A percentile compares a stretch with the other conserved stretches of the same genome.
These are phyloP conservation scores for Penicillium bialowiezense DNA, from an alignment of 495 filamentous ascomycete genomes.

Conservation along the genomic window DNA sequence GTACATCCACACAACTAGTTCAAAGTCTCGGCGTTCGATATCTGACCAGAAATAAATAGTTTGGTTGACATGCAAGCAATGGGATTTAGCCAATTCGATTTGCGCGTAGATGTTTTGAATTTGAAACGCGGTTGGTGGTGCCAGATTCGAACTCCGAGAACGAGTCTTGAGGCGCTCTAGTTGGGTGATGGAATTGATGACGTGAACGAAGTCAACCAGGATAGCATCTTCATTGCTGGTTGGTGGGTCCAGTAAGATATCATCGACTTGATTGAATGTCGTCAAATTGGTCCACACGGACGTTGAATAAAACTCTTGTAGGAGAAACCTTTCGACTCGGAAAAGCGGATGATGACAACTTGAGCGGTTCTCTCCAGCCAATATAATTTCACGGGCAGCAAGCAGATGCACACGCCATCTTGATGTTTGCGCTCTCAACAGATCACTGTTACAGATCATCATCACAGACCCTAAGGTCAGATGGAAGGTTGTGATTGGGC, in stretches of 20 bases:
- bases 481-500: neutral
- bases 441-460: conserved; percentile 22
- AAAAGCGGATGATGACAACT: neutral
- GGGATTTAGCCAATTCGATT: no score
- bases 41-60: no score
- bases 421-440: conserved; percentile 12
- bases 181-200: conserved; percentile 18
- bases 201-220: conserved; percentile 21
- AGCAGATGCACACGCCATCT: conserved; percentile 23
- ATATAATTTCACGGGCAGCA: conserved; percentile 16
- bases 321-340: conserved; percentile 16
- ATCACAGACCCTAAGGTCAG: conserved; percentile 13
- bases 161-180: conserved; percentile 10
- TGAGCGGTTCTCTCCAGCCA: conserved; percentile 12
- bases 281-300: conserved; percentile 18
- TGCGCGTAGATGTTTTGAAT: no score
- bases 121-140: no score
- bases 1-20: conserved; percentile 10
- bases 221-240: conserved; percentile 16
- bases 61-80: no score
- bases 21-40: neutral
- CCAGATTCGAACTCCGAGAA: no score
- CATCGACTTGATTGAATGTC: conserved; percentile 13
- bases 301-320: conserved; percentile 24
- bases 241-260: neutral